Evolutionary conservation across 345 rosid species (phyloP).

Genomic region (Raphanus raphanistrum): DNA sequence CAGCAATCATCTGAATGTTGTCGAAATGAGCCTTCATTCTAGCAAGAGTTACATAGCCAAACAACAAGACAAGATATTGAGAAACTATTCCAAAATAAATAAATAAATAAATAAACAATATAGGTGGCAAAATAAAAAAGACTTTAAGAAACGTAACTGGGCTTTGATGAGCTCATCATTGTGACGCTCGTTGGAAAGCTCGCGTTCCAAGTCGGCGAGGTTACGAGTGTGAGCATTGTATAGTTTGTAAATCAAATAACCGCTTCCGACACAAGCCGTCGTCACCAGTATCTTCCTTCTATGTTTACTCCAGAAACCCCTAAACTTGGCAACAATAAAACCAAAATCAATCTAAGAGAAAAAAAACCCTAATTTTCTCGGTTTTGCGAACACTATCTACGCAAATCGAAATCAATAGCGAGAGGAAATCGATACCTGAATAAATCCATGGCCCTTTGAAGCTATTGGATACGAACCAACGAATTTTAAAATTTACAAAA

Average conservation of each 20-base stretch:
- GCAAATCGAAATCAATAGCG: no score
- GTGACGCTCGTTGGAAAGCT: slow-evolving; percentile 56
- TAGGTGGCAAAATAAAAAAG: slow-evolving; percentile 1
- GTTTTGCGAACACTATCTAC: no score
- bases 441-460: no score
- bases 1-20: slow-evolving; percentile 83
- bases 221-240: slow-evolving; percentile 64
- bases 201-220: slow-evolving; percentile 69
- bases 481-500: no score
- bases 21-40: slow-evolving; percentile 91
- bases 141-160: no score
- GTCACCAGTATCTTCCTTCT: slow-evolving; percentile 70
- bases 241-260: slow-evolving; percentile 68
- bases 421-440: no score
- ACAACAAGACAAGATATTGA: not conserved
- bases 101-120: no score
- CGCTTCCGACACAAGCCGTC: slow-evolving; percentile 80
- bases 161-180: slow-evolving; percentile 77
- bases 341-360: slow-evolving; percentile 31
- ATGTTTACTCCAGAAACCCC: slow-evolving; percentile 82
- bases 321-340: slow-evolving; percentile 39
- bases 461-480: no score
- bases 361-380: not conserved
- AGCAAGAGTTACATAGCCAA: not conserved
- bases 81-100: not conserved